Evolutionary conservation across 768 basidiomycete species (phyloP).

Genomic region (Amanita subjunquillea): DNA sequence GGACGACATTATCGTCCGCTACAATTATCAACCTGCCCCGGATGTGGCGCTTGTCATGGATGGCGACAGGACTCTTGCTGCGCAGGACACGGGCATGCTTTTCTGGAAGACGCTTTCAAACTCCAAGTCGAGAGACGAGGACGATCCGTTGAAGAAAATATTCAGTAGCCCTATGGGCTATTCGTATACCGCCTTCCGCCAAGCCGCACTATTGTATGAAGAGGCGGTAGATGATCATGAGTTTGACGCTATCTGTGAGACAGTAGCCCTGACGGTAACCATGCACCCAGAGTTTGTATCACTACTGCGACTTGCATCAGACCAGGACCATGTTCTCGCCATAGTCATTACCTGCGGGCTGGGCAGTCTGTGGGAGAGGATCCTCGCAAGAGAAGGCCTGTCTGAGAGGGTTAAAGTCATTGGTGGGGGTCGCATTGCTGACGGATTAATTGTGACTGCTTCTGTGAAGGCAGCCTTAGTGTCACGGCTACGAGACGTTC

Average conservation of each 20-base stretch:
- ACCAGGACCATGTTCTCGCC: slow-evolving; percentile 5
- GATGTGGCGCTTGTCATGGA: slow-evolving; percentile 12
- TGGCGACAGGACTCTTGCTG: slow-evolving; percentile 13
- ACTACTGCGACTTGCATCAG: slow-evolving; percentile 8
- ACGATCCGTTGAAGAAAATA: slow-evolving; percentile 11
- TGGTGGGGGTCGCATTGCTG: slow-evolving; percentile 11
- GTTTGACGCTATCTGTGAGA: slow-evolving; percentile 11
- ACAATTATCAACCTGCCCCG: neutral
- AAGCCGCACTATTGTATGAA: slow-evolving; percentile 13
- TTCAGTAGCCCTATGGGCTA: slow-evolving; percentile 15
- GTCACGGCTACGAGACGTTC: slow-evolving; percentile 9
- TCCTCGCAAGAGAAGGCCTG: slow-evolving; percentile 10
- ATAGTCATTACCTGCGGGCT: slow-evolving; percentile 13
- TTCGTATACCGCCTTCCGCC: slow-evolving; percentile 14
- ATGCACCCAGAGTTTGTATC: slow-evolving; percentile 11
- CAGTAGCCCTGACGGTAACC: slow-evolving; percentile 10
- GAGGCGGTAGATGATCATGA: slow-evolving; percentile 8
- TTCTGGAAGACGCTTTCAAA: slow-evolving; percentile 11
- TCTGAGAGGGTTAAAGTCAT: slow-evolving; percentile 13
- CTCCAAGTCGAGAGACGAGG: neutral
- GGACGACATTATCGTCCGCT: slow-evolving; percentile 8
- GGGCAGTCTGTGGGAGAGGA: slow-evolving; percentile 11
- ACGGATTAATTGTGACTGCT: slow-evolving; percentile 12
- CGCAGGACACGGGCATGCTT: slow-evolving; percentile 12
- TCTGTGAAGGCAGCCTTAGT: slow-evolving; percentile 11